Conservation (phyloP, 1,284 basidiomycete species). For the Boletellus deceptivus region DNA sequence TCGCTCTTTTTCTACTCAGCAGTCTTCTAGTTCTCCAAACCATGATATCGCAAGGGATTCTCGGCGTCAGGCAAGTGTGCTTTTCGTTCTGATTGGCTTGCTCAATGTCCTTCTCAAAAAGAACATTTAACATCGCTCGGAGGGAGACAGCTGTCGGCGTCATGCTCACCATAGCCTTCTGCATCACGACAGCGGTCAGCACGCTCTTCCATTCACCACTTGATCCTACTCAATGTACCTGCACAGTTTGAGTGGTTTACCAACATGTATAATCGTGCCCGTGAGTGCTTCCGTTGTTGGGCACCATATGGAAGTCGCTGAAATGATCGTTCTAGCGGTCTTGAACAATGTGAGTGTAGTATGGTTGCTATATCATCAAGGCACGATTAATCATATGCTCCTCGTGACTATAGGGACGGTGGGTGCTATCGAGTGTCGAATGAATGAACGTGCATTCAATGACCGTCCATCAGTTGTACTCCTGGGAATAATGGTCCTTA, state of each 20-base stretch:
- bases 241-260: slow-evolving; percentile 32
- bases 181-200: slow-evolving; percentile 22
- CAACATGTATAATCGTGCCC: slow-evolving; percentile 27
- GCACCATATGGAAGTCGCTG: slow-evolving; percentile 3
- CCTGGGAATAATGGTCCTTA: slow-evolving; percentile 29
- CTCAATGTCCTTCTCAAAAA: slow-evolving; percentile 9
- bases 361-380: neutral
- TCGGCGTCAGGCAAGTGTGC: slow-evolving; percentile 29
- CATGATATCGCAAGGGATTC: slow-evolving; percentile 36
- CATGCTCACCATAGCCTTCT: slow-evolving; percentile 17
- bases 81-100: neutral
- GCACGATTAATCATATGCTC: slow-evolving; percentile 6
- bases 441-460: neutral
- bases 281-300: slow-evolving; percentile 17
- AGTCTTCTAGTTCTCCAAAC: slow-evolving; percentile 27
- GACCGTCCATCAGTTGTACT: slow-evolving; percentile 31
- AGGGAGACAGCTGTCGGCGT: slow-evolving; percentile 23
- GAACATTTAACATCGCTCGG: slow-evolving; percentile 35
- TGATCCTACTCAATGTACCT: neutral
- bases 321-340: slow-evolving; percentile 18
- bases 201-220: neutral
- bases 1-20: neutral
- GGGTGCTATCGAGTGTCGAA: neutral
- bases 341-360: slow-evolving; percentile 17
- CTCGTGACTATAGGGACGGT: slow-evolving; percentile 26